phyloP scores from a whole-genome alignment of 768 basidiomycete species.

The Coprinellus micaceus region DNA sequence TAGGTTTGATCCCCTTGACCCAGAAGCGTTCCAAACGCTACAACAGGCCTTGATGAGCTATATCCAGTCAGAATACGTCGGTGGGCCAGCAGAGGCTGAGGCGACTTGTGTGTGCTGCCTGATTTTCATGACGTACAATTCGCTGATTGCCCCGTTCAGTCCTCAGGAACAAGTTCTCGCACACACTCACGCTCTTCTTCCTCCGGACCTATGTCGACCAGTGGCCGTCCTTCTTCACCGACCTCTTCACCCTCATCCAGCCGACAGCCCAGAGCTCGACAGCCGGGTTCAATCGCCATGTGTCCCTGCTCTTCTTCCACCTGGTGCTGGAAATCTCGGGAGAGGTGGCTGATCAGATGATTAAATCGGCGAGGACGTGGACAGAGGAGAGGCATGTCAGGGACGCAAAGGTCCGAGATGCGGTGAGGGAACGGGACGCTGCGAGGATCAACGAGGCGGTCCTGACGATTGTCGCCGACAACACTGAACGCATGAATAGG shows the following conservation, averaged over 20 bases:
- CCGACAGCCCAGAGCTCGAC: constrained; percentile 52
- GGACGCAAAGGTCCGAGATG: constrained; percentile 84
- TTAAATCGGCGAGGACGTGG: constrained; percentile 82
- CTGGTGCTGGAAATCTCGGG: constrained; percentile 92
- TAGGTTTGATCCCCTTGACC: constrained; percentile 66
- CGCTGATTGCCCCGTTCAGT: constrained; percentile 41
- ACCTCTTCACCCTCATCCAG: constrained; percentile 71
- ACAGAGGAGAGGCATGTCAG: constrained; percentile 67
- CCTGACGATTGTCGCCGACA: constrained; percentile 75
- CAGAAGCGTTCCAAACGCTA: constrained; percentile 64
- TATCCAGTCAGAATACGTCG: constrained; percentile 84
- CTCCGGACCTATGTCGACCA: constrained; percentile 81
- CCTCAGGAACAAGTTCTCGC: constrained; percentile 92
- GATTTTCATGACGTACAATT: constrained; percentile 1
- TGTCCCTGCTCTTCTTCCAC: constrained; percentile 87
- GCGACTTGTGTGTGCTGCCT: constrained; percentile 64
- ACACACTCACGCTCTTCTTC: constrained; percentile 86
- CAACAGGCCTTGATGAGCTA: constrained; percentile 79
- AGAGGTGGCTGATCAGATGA: constrained; percentile 93
- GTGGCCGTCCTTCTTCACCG: constrained; percentile 82
- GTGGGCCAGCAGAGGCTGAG: constrained; percentile 77
- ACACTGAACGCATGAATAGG: constrained; percentile 51
- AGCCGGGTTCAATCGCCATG: constrained; percentile 72
- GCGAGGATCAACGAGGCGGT: constrained; percentile 82
- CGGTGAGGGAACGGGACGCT: constrained; percentile 87